Percentiles rank a stretch among this genome's conserved stretches.
Evolutionary conservation across 2,329 filamentous ascomycete species (phyloP).

Genomic region (Chaetomium sp.): DNA sequence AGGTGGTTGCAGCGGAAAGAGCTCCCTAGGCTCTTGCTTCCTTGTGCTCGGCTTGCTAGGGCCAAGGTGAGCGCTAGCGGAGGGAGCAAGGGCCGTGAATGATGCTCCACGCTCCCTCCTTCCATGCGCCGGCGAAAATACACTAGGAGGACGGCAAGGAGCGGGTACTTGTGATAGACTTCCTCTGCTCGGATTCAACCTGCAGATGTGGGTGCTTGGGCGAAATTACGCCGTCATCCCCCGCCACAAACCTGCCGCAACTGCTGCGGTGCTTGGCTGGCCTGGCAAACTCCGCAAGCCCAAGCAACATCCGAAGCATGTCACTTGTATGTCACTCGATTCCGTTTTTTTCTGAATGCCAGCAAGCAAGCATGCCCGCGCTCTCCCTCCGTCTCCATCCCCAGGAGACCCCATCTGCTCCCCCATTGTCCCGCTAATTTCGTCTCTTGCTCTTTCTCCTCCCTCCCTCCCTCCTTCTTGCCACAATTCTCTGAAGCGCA

Average conservation of each 20-base stretch:
- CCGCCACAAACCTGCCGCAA: too few species aligned
- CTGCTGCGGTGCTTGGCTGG: too few species aligned
- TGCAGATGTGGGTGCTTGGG: too few species aligned
- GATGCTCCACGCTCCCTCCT: too few species aligned
- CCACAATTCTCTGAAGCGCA: constrained; percentile 20
- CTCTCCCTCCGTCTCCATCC: constrained; percentile 18
- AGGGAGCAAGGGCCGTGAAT: too few species aligned
- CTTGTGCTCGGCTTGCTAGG: too few species aligned
- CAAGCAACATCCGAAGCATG: background rate
- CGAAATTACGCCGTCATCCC: too few species aligned
- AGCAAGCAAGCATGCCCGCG: constrained; percentile 9
- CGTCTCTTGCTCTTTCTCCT: constrained; percentile 13
- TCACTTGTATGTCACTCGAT: constrained; percentile 13
- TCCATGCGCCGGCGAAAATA: too few species aligned
- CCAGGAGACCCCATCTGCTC: constrained; percentile 9
- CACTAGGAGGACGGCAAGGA: too few species aligned
- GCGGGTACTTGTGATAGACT: too few species aligned
- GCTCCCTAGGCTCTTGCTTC: background rate
- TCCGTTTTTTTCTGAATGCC: constrained; percentile 10
- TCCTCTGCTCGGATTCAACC: too few species aligned
- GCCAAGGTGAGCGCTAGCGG: too few species aligned
- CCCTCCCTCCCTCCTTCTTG: constrained; percentile 17
- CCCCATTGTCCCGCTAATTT: constrained; percentile 22
- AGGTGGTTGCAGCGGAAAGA: background rate
- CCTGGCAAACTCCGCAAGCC: background rate